phyloP scores from a whole-genome alignment of 2,329 filamentous ascomycete species.

The Myrmaecium sp. region DNA sequence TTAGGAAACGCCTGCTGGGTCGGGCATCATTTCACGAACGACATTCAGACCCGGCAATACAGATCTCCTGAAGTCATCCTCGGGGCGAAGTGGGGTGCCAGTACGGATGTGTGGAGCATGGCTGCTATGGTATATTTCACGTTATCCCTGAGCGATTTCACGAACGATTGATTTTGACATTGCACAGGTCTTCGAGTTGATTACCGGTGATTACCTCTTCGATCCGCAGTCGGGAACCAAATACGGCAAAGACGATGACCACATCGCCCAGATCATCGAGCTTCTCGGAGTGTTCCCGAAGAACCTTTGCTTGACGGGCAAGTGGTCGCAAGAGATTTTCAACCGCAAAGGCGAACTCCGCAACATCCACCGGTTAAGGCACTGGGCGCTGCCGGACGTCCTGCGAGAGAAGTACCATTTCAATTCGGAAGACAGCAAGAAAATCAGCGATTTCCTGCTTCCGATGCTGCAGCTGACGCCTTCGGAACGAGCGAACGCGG shows the following conservation, averaged over 20 bases:
- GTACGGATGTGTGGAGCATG: conserved; percentile 99
- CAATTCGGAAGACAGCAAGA: conserved; percentile 60
- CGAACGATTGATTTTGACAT: conserved; percentile 3
- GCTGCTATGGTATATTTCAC: conserved; percentile 71
- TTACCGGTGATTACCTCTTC: conserved; percentile 96
- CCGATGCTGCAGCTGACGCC: conserved; percentile 87
- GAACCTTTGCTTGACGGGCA: conserved; percentile 75
- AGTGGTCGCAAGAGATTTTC: conserved; percentile 98
- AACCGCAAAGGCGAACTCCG: conserved; percentile 93
- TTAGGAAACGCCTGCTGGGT: conserved; percentile 98
- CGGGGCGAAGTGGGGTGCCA: conserved; percentile 96
- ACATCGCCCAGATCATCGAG: conserved; percentile 98
- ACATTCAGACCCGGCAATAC: conserved; percentile 96
- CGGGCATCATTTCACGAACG: conserved; percentile 96
- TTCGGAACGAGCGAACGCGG: conserved; percentile 81
- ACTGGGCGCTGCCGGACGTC: conserved; percentile 90
- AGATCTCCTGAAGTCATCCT: conserved; percentile 93
- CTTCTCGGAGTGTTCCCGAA: conserved; percentile 87
- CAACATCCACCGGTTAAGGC: conserved; percentile 89
- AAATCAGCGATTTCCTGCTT: conserved; percentile 64
- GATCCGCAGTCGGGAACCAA: conserved; percentile 97
- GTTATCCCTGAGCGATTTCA: conserved; percentile 1
- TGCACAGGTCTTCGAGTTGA: conserved; percentile 77
- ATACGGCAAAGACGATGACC: conserved; percentile 98
- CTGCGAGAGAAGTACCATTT: conserved; percentile 96